phyloP scores from a whole-genome alignment of 805 yeast genomes.

The Blastobotrys attinorum region DNA sequence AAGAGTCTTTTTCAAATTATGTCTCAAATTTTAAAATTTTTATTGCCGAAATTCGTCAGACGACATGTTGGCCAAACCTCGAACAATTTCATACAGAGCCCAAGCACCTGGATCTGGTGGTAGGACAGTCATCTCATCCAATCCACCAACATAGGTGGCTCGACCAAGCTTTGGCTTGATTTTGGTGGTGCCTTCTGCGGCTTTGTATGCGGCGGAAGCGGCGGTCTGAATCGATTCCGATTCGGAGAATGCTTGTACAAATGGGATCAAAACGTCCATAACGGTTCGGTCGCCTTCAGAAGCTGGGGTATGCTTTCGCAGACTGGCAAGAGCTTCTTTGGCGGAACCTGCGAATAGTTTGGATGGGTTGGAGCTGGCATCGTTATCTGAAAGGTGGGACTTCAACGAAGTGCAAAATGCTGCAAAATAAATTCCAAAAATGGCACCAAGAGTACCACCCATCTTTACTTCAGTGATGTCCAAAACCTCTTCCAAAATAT shows the following conservation, averaged over 20 bases:
- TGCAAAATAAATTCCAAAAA: conserved; percentile 75
- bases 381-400: conserved; percentile 29
- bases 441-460: conserved; percentile 96
- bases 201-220: conserved; percentile 56
- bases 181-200: conserved; percentile 66
- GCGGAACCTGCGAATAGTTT: conserved; percentile 19
- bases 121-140: conserved; percentile 36
- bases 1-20: too few relatives aligned
- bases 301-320: conserved; percentile 80
- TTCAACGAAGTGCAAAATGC: conserved; percentile 44
- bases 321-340: conserved; percentile 52
- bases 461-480: conserved; percentile 75
- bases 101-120: conserved; percentile 83
- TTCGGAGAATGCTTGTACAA: conserved; percentile 49
- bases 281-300: conserved; percentile 81
- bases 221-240: conserved; percentile 51
- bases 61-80: not conserved
- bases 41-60: not conserved
- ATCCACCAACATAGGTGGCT: conserved; percentile 74
- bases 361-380: conserved; percentile 12
- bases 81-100: conserved; percentile 14
- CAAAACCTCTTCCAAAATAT: conserved; percentile 57
- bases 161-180: conserved; percentile 82
- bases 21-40: too few relatives aligned
- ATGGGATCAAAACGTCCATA: conserved; percentile 82